Evolutionary conservation across 768 basidiomycete species (phyloP), one percentile per base, ranked within the genome.

Genomic region (Trametes cubensis): DNA sequence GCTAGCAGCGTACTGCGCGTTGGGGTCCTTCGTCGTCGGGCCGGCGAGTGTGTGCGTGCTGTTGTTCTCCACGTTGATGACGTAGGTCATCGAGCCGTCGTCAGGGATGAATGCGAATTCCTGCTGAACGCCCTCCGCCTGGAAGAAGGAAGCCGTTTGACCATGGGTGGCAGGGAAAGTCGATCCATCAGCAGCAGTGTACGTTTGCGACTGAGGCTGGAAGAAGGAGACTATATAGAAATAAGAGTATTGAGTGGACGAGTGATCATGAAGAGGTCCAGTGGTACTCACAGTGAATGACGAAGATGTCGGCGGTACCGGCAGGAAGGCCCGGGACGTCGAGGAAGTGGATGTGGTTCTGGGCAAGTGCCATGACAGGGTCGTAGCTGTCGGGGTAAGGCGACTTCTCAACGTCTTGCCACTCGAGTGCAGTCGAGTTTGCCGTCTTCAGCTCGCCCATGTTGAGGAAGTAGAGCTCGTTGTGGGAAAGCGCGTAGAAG

Each of bases 261-360:
- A 44, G 52, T 18, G 14, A 30, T 38, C 44, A 4, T 25, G 42
- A 48, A 20, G 23, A 2, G 25, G 20, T 17, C 15, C 41, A 40
- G 4, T 17, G 28, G n/a, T 17, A 78, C 88, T 66, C 68, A 89
- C 91, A 95, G 73, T 95, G 94, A 62, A 95, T 90, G 26, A 95
- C 92, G 66, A 92, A 95, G 60, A 95, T 88, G 55, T 86, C 78
- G 2, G 86, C 88, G 42, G 81, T 83, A 13, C 93, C 93, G 20
- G 88, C 82, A n/a, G 83, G 60, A 7, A 82, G 78, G 23, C 78
- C 80, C 10, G 91, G 89, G 2, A 90, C 85, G 62, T 90, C 79
- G 23, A 94, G 78, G 82, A 93, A 94, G 72, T 89, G 85, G 55
- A 95, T 79, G 70, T 95, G 94, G 72, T 95, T 95, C 68, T 92